Evolutionary conservation across 2,329 filamentous ascomycete species (phyloP).

Genomic region (Fusarium denticulatum): DNA sequence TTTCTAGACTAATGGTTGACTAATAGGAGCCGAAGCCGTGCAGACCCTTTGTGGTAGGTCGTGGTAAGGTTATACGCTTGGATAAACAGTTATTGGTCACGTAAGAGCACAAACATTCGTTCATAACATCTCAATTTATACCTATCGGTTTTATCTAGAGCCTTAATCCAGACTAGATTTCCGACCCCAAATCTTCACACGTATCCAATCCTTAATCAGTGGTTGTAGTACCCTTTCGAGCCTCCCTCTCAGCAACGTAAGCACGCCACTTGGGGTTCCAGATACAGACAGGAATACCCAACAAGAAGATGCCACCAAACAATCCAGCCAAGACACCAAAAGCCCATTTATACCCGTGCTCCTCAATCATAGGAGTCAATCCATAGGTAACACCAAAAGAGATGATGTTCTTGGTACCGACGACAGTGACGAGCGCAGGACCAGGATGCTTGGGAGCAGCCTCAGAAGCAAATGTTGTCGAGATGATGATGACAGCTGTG

Average conservation of each 20-base stretch:
- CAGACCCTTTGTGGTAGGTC: too few species aligned
- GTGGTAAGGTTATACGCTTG: too few species aligned
- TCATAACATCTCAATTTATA: background rate
- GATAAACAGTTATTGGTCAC: too few species aligned
- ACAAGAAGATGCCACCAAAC: constrained; percentile 22
- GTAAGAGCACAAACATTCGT: background rate
- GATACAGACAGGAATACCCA: constrained; percentile 28
- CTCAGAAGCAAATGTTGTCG: constrained; percentile 11
- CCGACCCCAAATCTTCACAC: fast-evolving
- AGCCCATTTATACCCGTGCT: constrained; percentile 2
- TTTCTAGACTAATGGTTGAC: too few species aligned
- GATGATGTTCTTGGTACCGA: constrained; percentile 15
- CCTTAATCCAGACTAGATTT: fast-evolving
- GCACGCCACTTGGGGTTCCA: constrained; percentile 26
- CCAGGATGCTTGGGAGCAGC: constrained; percentile 14
- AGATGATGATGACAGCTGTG: constrained; percentile 4
- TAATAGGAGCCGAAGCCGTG: too few species aligned
- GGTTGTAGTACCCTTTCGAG: background rate
- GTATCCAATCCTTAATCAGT: background rate
- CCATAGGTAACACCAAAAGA: constrained; percentile 10
- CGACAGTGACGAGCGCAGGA: constrained; percentile 7
- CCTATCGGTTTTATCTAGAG: fast-evolving
- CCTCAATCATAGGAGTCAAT: constrained; percentile 4
- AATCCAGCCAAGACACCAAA: constrained; percentile 11
- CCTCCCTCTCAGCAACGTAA: constrained; percentile 15